Conservation (phyloP, 2,329 filamentous ascomycete genomes). For the Gnomoniopsis sp. region DNA sequence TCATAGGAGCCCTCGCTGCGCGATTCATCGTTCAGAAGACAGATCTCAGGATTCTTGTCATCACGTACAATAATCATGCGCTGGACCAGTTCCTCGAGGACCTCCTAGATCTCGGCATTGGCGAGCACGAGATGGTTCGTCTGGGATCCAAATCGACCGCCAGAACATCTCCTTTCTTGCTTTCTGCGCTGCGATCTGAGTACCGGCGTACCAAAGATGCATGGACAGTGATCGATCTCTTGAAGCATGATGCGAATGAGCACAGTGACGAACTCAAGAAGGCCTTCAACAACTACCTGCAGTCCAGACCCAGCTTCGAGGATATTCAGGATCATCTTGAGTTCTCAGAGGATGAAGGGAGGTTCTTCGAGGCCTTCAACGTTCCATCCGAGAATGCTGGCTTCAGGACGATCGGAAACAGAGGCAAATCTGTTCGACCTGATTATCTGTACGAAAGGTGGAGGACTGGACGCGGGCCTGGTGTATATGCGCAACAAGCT, state of each 20-base stretch:
- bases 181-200: conserved; percentile 37
- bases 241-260: conserved; percentile 33
- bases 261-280: conserved; percentile 22
- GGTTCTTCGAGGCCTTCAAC: conserved; percentile 55
- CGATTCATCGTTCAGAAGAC: conserved; percentile 52
- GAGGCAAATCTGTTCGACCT: conserved; percentile 39
- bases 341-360: conserved; percentile 47
- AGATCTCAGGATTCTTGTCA: conserved; percentile 52
- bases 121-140: conserved; percentile 48
- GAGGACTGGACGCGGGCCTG: conserved; percentile 43
- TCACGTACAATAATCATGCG: conserved; percentile 68
- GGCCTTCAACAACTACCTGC: conserved; percentile 18
- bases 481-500: conserved; percentile 34
- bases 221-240: conserved; percentile 38
- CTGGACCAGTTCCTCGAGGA: conserved; percentile 66
- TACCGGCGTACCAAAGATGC: conserved; percentile 30
- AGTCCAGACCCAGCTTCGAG: conserved; percentile 2
- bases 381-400: conserved; percentile 43
- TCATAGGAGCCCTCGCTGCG: conserved; percentile 62
- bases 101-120: conserved; percentile 56
- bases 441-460: conserved; percentile 55
- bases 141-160: conserved; percentile 58
- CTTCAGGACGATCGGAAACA: conserved; percentile 42
- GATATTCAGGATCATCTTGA: conserved; percentile 42
- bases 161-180: conserved; percentile 43